Base-by-base conservation (phyloP, 2,329 filamentous ascomycete species). In the Mollisiaceae sp. region DNA sequence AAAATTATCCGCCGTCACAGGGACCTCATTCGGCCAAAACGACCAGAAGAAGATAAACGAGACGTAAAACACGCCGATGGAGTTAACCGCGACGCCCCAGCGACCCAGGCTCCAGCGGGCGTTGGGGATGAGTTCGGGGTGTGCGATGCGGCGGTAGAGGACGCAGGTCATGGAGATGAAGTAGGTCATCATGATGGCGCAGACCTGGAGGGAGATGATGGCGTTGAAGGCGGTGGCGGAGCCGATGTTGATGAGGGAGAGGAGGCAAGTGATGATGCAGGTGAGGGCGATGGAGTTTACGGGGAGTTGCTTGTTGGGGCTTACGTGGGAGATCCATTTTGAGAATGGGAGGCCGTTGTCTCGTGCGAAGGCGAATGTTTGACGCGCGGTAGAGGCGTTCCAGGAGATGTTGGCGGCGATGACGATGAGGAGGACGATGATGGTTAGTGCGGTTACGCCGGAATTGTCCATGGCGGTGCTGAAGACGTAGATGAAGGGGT, bases 401-500 rank as follows among this genome's bases (percentile, higher is more conserved):
- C 75, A 76, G 18, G 76, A 73, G 39, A 81, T 76, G 36, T 75
- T 77, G 47, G 76, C 78, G 27, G 79, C 75, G 5, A n/a, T 18
- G 8, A 54, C 50, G 9, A 50, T 22, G 22, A 54, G 32, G 8
- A 78, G 72, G 1, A 80, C 71, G 6, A 78, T 72, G 47, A 64
- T 62, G 8, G 67, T 65, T 4, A 71, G 58, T 11, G 50, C 67
- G 20, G 67, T 71, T 20, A 67, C 64, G 3, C 65, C 68, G 1
- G 78, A 76, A 0, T 78, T 77, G 77, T 85, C 81, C 9, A 80
- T 78, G 8, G 80, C 81, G 2, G 80, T 80, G 1, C 78, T 80
- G 65, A 86, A 86, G 50, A 86, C 81, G 32, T 82, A 79, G 71
- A 82, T 78, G 74, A 83, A 80, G 5, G 83, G 80, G 65, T 80